Percentiles rank a stretch among this genome's conserved stretches.
Evolutionary conservation across 805 yeast species (phyloP).

Genomic region (Suhomyces sp.): DNA sequence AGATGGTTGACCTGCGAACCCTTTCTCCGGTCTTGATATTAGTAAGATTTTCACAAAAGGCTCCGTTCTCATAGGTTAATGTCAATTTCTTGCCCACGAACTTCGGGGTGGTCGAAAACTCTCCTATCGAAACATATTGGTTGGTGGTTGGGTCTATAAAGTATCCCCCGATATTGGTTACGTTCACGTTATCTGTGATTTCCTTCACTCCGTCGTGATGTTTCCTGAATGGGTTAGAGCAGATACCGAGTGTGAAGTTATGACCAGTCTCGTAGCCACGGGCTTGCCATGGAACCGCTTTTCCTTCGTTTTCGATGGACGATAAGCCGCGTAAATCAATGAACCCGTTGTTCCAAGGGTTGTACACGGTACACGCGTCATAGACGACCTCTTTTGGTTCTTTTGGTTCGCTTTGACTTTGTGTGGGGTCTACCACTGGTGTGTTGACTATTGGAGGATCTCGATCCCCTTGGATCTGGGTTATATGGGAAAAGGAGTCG

Average conservation of each 20-base stretch:
- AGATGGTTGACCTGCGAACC: conserved; percentile 58
- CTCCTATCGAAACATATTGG: conserved; percentile 45
- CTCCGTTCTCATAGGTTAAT: conserved; percentile 69
- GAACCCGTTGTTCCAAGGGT: conserved; percentile 46
- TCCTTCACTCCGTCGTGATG: conserved; percentile 39
- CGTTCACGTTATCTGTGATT: conserved; percentile 42
- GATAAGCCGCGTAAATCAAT: conserved; percentile 53
- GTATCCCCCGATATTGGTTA: conserved; percentile 43
- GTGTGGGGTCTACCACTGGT: conserved; percentile 2
- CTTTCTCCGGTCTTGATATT: conserved; percentile 44
- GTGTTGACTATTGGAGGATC: neutral
- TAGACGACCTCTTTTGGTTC: conserved; percentile 9
- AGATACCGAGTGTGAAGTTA: conserved; percentile 64
- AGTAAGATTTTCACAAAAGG: conserved; percentile 46
- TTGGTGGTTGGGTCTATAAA: conserved; percentile 38
- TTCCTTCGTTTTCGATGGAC: conserved; percentile 46
- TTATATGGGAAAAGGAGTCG: conserved; percentile 10
- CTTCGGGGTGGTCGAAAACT: conserved; percentile 56
- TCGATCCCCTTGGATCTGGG: too few species aligned
- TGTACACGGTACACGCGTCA: conserved; percentile 40
- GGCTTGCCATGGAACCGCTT: conserved; percentile 56
- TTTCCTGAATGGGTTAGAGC: conserved; percentile 47
- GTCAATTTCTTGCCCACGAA: conserved; percentile 72
- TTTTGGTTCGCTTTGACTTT: too few species aligned
- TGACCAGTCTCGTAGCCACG: conserved; percentile 66